Percentiles rank a stretch among this genome's conserved stretches.
phyloP scores from a whole-genome alignment of 1,139 yeast genomes.

The Yamadazyma atmosphaerica region DNA sequence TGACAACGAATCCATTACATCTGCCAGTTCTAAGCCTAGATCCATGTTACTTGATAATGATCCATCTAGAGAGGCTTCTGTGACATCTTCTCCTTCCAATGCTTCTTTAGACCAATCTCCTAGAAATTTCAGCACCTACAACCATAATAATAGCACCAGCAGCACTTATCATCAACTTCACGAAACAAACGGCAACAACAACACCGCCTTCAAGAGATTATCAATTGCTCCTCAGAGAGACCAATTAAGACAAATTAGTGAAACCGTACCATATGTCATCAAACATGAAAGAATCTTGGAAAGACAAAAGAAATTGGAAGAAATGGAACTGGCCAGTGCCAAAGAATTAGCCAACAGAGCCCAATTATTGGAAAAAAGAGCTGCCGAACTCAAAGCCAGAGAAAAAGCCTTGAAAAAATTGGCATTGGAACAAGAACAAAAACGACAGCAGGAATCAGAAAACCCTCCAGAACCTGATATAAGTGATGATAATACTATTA shows the following conservation, averaged over 20 bases:
- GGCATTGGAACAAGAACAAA: slow-evolving; percentile 22
- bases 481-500: slow-evolving; percentile 2
- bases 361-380: slow-evolving; percentile 73
- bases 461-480: background rate
- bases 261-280: slow-evolving; percentile 77
- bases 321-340: slow-evolving; percentile 75
- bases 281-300: slow-evolving; percentile 74
- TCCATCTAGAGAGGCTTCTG: slow-evolving; percentile 30
- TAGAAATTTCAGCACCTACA: no score
- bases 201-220: slow-evolving; percentile 54
- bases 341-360: slow-evolving; percentile 70
- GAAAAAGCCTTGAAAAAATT: slow-evolving; percentile 53
- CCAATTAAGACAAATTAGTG: slow-evolving; percentile 74
- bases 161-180: background rate
- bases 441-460: slow-evolving; percentile 1
- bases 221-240: slow-evolving; percentile 63
- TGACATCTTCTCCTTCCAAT: slow-evolving; percentile 34
- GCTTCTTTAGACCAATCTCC: slow-evolving; percentile 24
- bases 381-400: slow-evolving; percentile 68
- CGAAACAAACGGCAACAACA: slow-evolving; percentile 27
- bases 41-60: slow-evolving; percentile 41
- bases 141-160: background rate
- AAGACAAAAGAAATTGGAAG: slow-evolving; percentile 76
- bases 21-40: slow-evolving; percentile 26
- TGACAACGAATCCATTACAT: slow-evolving; percentile 24